phyloP scores from a whole-genome alignment of 2,329 filamentous ascomycete species.

The Neonectria magnoliae region DNA sequence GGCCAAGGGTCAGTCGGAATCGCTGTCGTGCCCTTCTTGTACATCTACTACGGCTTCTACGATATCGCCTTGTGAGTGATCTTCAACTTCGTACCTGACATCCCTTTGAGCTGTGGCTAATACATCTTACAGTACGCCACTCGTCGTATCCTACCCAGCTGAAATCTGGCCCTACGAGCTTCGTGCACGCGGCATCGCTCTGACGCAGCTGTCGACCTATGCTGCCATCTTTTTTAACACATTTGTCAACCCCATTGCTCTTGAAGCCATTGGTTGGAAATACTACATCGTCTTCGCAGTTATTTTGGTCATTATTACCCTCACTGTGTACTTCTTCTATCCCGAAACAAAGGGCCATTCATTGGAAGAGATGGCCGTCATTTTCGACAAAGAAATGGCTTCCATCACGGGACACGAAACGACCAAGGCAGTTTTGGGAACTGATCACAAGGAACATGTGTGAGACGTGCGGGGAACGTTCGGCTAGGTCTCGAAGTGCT shows the following conservation, averaged over 20 bases:
- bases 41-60: slow-evolving; percentile 28
- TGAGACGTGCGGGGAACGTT: not conserved
- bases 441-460: not conserved
- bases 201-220: slow-evolving; percentile 18
- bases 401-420: not conserved
- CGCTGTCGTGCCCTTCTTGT: not conserved
- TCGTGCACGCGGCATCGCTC: slow-evolving; percentile 23
- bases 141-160: slow-evolving; percentile 27
- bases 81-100: not conserved
- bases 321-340: slow-evolving; percentile 25
- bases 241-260: slow-evolving; percentile 27
- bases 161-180: slow-evolving; percentile 40
- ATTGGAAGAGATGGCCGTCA: slow-evolving; percentile 28
- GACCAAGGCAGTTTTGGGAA: not conserved
- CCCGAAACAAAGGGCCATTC: slow-evolving; percentile 30
- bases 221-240: slow-evolving; percentile 22
- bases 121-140: slow-evolving; percentile 9
- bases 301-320: slow-evolving; percentile 21
- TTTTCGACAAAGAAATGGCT: slow-evolving; percentile 26
- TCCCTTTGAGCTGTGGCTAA: not conserved
- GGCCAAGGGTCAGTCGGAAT: not conserved
- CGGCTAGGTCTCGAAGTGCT: too few relatives aligned
- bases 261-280: slow-evolving; percentile 27
- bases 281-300: slow-evolving; percentile 29
- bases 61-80: slow-evolving; percentile 24